Evolutionary conservation across 2,329 filamentous ascomycete genomes (phyloP).

Genomic region (Colletotrichum musae): DNA sequence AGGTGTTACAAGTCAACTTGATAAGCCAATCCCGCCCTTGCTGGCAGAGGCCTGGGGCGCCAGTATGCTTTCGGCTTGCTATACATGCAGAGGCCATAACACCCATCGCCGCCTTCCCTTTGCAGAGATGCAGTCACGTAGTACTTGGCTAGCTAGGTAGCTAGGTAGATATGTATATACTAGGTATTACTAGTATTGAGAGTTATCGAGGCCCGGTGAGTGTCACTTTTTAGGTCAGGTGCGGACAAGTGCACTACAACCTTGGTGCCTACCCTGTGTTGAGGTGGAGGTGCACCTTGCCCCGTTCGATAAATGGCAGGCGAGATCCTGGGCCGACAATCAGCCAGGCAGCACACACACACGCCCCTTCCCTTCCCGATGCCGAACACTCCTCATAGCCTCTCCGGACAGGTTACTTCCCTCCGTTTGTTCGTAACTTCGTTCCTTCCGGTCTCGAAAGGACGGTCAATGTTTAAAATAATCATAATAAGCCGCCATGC

Average conservation of each 20-base stretch:
- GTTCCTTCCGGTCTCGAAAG: not conserved
- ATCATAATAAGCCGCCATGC: slow-evolving; percentile 13
- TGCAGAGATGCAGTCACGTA: not conserved
- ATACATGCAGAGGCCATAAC: slow-evolving; percentile 20
- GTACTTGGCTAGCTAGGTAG: not conserved
- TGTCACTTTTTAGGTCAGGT: no score
- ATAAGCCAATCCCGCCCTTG: slow-evolving; percentile 9
- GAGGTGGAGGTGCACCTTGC: not conserved
- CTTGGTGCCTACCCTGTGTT: no score
- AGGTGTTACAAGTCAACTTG: slow-evolving; percentile 29
- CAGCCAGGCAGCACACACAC: no score
- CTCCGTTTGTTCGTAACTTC: slow-evolving; percentile 6
- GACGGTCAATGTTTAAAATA: slow-evolving; percentile 15
- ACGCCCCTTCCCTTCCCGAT: no score
- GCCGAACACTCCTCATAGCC: no score
- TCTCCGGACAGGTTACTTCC: not conserved
- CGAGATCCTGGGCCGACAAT: slow-evolving; percentile 8
- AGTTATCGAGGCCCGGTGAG: no score
- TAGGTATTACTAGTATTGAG: no score
- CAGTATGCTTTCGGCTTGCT: slow-evolving; percentile 32
- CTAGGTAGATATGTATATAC: no score
- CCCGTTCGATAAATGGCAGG: not conserved
- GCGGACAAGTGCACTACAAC: no score
- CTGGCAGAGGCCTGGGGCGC: slow-evolving; percentile 3
- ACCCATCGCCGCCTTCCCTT: slow-evolving; percentile 11